These are phyloP conservation scores for Saitozyma podzolica DNA, from an alignment of 768 basidiomycete species.

Conservation along the genomic window DNA sequence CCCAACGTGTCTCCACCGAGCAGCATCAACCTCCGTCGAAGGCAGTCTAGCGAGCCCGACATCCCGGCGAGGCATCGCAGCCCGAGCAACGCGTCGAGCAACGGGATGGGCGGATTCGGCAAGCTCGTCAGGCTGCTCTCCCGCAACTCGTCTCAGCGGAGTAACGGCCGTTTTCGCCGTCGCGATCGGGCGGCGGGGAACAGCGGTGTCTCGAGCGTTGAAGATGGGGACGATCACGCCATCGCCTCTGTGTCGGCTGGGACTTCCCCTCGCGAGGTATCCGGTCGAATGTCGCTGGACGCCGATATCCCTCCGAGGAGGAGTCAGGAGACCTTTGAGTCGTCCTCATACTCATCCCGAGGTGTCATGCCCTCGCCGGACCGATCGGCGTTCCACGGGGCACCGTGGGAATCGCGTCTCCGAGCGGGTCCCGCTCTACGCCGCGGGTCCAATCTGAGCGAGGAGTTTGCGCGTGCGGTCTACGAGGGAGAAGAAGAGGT, in stretches of 20 bases:
- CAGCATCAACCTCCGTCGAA: conserved; percentile 23
- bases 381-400: conserved; percentile 5
- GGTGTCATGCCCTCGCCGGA: conserved; percentile 8
- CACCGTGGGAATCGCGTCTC: conserved; percentile 22
- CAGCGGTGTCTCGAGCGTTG: conserved; percentile 1
- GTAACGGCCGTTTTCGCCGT: conserved; percentile 28
- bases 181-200: conserved; percentile 6
- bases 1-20: conserved; percentile 25
- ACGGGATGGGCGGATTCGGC: conserved; percentile 21
- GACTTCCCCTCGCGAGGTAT: conserved; percentile 14
- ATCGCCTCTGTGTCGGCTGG: conserved; percentile 9
- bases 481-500: conserved; percentile 36
- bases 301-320: conserved; percentile 8
- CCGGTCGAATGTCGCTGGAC: conserved; percentile 19
- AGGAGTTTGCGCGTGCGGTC: conserved; percentile 11
- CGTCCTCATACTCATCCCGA: conserved; percentile 22
- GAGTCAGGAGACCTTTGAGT: conserved; percentile 27
- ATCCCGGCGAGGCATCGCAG: conserved; percentile 33
- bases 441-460: conserved; percentile 24
- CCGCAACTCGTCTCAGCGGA: conserved; percentile 33
- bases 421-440: conserved; percentile 9
- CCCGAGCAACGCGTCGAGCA: conserved; percentile 43
- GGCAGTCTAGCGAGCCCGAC: conserved; percentile 33
- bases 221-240: conserved; percentile 13
- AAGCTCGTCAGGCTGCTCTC: conserved; percentile 41